Evolutionary conservation across 148 eudicot species (phyloP).

Genomic region (Beta vulgaris): DNA sequence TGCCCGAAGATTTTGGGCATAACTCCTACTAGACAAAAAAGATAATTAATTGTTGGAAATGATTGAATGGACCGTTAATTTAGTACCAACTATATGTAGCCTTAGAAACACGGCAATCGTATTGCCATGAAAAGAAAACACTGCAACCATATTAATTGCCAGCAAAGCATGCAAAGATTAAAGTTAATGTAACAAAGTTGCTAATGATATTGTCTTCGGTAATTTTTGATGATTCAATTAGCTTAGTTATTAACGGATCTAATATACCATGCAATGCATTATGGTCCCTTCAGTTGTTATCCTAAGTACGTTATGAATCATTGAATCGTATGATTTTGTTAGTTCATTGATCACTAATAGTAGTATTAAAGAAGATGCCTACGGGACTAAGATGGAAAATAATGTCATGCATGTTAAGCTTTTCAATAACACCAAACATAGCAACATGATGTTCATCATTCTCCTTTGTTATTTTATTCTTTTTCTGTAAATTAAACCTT

Average conservation of each 20-base stretch:
- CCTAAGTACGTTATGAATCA: no score
- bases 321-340: no score
- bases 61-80: constrained; percentile 22
- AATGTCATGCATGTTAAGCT: constrained; percentile 11
- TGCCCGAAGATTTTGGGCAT: not conserved
- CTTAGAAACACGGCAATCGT: constrained; percentile 17
- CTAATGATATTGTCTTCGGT: not conserved
- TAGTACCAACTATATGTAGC: not conserved
- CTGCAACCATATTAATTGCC: no score
- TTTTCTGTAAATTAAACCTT: no score
- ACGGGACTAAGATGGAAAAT: no score
- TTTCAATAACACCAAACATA: constrained; percentile 11
- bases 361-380: no score
- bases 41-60: constrained; percentile 1
- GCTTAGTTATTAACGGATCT: not conserved
- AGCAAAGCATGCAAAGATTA: constrained; percentile 14
- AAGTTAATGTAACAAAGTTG: not conserved
- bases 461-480: no score
- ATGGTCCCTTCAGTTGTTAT: not conserved
- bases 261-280: no score
- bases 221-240: not conserved
- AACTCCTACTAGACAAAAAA: not conserved
- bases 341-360: no score
- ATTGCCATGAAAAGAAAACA: no score
- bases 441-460: constrained; percentile 7